phyloP scores from a whole-genome alignment of 1,139 yeast species.

The Williopsis jadinii region DNA sequence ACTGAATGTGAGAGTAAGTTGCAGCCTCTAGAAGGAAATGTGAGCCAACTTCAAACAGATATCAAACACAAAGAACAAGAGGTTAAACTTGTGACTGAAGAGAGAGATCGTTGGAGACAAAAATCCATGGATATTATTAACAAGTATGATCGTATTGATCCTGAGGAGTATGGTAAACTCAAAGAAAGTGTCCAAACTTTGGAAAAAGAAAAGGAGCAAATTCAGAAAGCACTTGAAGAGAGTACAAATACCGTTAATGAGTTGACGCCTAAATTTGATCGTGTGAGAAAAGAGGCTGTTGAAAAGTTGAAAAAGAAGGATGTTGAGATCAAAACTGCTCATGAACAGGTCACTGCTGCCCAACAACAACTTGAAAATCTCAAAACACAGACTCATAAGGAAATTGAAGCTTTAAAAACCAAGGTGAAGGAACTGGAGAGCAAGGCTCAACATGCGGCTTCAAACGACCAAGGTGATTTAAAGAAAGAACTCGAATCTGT shows the following conservation, averaged over 20 bases:
- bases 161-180: slow-evolving; percentile 34
- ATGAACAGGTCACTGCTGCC: slow-evolving; percentile 11
- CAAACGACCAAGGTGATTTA: background rate
- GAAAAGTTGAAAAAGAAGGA: slow-evolving; percentile 24
- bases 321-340: slow-evolving; percentile 1
- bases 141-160: slow-evolving; percentile 42
- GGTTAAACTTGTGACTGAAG: slow-evolving; percentile 32
- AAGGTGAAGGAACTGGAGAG: slow-evolving; percentile 2
- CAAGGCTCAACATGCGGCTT: background rate
- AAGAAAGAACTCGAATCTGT: slow-evolving; percentile 16
- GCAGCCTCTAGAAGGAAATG: slow-evolving; percentile 26
- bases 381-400: slow-evolving; percentile 3
- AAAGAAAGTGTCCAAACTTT: slow-evolving; percentile 17
- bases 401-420: background rate
- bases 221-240: slow-evolving; percentile 10
- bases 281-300: slow-evolving; percentile 27
- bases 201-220: slow-evolving; percentile 18
- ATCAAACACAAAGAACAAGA: slow-evolving; percentile 36
- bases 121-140: slow-evolving; percentile 41
- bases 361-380: slow-evolving; percentile 11
- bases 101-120: slow-evolving; percentile 44
- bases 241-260: slow-evolving; percentile 18
- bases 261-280: slow-evolving; percentile 25
- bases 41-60: slow-evolving; percentile 31
- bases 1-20: slow-evolving; percentile 29